These are phyloP conservation scores for Phytophthora sp. DNA, from an alignment of 352 stramenopile genomes.

Conservation along the genomic window DNA sequence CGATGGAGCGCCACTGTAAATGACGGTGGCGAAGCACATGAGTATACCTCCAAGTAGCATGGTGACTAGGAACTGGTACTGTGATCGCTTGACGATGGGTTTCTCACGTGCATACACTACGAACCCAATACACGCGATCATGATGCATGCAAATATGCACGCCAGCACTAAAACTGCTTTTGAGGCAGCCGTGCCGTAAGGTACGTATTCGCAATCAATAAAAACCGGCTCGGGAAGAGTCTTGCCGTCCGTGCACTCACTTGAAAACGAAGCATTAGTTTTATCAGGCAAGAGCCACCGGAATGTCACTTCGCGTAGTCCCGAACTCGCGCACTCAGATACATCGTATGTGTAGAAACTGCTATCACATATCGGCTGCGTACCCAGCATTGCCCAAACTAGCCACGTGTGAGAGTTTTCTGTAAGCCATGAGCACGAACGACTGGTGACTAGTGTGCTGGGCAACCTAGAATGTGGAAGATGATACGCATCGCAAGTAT, in stretches of 20 bases:
- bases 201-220: constrained; percentile 55
- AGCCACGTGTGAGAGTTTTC: constrained; percentile 41
- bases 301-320: constrained; percentile 27
- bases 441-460: constrained; percentile 35
- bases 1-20: constrained; percentile 54
- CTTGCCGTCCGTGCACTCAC: constrained; percentile 41
- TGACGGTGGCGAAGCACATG: constrained; percentile 42
- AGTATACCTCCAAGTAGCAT: constrained; percentile 59
- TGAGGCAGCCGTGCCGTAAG: constrained; percentile 26
- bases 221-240: constrained; percentile 24
- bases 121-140: constrained; percentile 35
- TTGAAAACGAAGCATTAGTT: constrained; percentile 31
- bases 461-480: constrained; percentile 24
- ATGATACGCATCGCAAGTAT: constrained; percentile 43
- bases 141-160: constrained; percentile 21
- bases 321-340: constrained; percentile 29
- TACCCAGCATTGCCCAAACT: constrained; percentile 25
- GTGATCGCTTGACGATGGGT: constrained; percentile 69
- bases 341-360: constrained; percentile 52
- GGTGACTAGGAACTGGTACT: constrained; percentile 65
- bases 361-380: constrained; percentile 37
- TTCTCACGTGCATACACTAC: constrained; percentile 41
- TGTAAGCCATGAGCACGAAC: constrained; percentile 45
- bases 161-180: constrained; percentile 25
- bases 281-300: constrained; percentile 40